A percentile compares a stretch with the other conserved stretches of the same genome.
Conservation (phyloP, 805 yeast genomes). For the Tanozyma kutaoensis region DNA sequence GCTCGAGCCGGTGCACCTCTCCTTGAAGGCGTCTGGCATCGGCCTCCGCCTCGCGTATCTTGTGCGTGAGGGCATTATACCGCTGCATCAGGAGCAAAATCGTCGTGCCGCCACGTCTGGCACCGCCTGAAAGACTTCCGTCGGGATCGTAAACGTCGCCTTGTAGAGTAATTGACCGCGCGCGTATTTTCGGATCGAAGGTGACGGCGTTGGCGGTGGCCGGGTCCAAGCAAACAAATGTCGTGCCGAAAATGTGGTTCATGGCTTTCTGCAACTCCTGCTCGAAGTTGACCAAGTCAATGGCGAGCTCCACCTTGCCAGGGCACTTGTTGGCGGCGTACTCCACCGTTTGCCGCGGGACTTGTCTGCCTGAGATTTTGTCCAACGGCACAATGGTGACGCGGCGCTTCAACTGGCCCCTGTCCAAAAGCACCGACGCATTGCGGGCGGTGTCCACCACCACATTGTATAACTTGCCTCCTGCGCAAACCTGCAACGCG, state of each 20-base stretch:
- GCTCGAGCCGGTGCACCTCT: conserved; percentile 28
- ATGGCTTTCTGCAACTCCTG: conserved; percentile 64
- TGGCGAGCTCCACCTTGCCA: conserved; percentile 78
- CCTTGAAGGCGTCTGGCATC: conserved; percentile 26
- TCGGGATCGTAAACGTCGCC: conserved; percentile 96
- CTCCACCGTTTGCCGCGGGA: conserved; percentile 38
- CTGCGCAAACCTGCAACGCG: conserved; percentile 91
- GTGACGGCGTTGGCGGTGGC: conserved; percentile 84
- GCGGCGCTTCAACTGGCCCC: conserved; percentile 65
- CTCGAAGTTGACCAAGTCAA: conserved; percentile 67
- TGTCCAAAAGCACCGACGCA: conserved; percentile 72
- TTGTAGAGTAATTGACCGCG: conserved; percentile 76
- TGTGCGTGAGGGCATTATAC: conserved; percentile 33
- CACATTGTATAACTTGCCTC: conserved; percentile 78
- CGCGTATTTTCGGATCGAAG: conserved; percentile 65
- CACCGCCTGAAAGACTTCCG: conserved; percentile 95
- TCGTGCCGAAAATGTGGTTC: conserved; percentile 83
- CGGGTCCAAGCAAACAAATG: conserved; percentile 80
- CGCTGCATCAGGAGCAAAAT: conserved; percentile 54
- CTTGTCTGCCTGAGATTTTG: conserved; percentile 53
- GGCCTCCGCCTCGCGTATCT: conserved; percentile 25
- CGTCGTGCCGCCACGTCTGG: conserved; percentile 47
- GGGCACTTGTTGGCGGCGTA: conserved; percentile 73
- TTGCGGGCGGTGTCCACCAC: conserved; percentile 81
- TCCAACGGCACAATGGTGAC: conserved; percentile 89